Percentiles rank a stretch among this genome's conserved stretches.
Evolutionary conservation across 1,284 basidiomycete species (phyloP).

Genomic region (Meira nashicola): DNA sequence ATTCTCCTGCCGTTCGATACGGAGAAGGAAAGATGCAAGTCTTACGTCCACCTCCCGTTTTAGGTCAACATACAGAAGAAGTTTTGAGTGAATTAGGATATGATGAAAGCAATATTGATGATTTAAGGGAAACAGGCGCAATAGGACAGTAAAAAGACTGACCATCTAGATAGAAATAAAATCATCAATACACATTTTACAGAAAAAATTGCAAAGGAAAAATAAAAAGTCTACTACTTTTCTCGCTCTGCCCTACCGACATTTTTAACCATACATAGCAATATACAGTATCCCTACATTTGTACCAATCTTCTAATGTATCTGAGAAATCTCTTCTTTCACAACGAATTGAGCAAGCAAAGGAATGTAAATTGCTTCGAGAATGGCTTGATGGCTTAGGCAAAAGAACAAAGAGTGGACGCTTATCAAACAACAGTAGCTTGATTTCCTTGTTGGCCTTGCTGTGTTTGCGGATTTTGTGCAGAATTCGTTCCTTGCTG

Average conservation of each 20-base stretch:
- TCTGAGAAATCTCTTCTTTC: too few relatives aligned
- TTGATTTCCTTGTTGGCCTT: background rate
- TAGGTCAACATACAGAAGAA: slow-evolving; percentile 54
- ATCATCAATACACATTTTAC: background rate
- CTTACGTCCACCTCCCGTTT: slow-evolving; percentile 40
- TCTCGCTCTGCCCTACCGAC: too few relatives aligned
- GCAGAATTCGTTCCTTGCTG: background rate
- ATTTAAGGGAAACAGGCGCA: slow-evolving; percentile 55
- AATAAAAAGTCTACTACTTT: too few relatives aligned
- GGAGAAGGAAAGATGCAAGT: slow-evolving; percentile 65
- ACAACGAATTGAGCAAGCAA: too few relatives aligned
- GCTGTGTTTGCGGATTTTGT: background rate
- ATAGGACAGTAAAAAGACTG: slow-evolving; percentile 32
- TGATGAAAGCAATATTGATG: slow-evolving; percentile 59
- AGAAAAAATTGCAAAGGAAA: too few relatives aligned
- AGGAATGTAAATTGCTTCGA: too few relatives aligned
- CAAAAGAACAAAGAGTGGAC: too few relatives aligned
- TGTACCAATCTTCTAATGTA: too few relatives aligned
- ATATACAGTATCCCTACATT: too few relatives aligned
- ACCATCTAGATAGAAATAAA: background rate
- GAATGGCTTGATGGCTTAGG: too few relatives aligned
- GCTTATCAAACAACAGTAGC: background rate
- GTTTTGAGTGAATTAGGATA: slow-evolving; percentile 67
- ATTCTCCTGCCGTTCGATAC: slow-evolving; percentile 79
- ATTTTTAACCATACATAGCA: too few relatives aligned